These are phyloP conservation scores for Eimeria tenella DNA, from an alignment of 169 alveolate species.

Conservation along the genomic window DNA sequence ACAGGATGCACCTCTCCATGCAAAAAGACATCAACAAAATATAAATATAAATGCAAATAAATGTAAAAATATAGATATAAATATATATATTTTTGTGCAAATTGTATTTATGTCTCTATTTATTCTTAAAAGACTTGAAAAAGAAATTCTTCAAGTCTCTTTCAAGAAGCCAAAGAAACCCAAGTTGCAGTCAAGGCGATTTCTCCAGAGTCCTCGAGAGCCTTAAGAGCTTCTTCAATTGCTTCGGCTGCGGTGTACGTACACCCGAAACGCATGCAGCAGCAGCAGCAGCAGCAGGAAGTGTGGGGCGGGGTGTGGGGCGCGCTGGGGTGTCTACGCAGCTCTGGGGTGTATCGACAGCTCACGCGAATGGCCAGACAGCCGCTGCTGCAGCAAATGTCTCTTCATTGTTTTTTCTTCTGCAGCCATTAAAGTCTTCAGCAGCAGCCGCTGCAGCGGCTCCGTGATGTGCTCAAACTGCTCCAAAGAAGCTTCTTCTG, in stretches of 20 bases:
- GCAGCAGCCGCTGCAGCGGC: conserved; percentile 25
- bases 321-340: not conserved
- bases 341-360: not conserved
- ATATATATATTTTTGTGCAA: not conserved
- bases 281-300: not conserved
- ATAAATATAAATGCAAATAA: not conserved
- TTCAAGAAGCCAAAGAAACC: conserved; percentile 15
- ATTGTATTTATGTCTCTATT: not conserved
- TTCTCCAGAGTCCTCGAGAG: conserved; percentile 34
- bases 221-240: conserved; percentile 25
- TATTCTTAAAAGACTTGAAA: not conserved
- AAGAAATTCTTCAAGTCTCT: no score
- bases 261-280: not conserved
- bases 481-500: not conserved
- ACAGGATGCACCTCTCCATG: not conserved
- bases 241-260: conserved; percentile 17
- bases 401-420: not conserved
- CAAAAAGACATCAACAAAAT: not conserved
- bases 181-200: conserved; percentile 17
- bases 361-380: not conserved
- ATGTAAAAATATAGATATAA: not conserved
- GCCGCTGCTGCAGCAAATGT: not conserved
- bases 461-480: not conserved
- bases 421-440: not conserved
- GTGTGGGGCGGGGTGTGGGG: not conserved